Conservation (phyloP, 345 rosid genomes). For the Salix brachista region DNA sequence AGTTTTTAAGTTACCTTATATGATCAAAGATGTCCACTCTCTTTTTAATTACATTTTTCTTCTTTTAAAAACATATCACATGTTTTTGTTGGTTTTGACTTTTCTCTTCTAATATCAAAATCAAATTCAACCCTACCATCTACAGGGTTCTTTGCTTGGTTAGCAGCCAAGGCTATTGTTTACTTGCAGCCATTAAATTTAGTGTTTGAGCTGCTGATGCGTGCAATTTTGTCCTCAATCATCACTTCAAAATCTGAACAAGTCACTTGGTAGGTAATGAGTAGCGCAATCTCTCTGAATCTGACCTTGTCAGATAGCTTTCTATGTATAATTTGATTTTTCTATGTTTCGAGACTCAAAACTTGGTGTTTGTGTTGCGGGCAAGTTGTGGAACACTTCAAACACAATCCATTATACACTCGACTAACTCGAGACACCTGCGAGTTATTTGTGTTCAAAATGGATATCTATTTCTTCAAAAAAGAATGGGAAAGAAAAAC, state of each 20-base stretch:
- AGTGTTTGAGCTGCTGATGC: neutral
- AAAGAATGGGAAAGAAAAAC: too few relatives aligned
- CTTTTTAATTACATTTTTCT: neutral
- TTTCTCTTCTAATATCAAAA: neutral
- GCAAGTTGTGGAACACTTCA: neutral
- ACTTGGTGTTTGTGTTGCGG: neutral
- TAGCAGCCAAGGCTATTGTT: neutral
- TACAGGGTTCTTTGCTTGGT: neutral
- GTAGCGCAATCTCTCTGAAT: neutral
- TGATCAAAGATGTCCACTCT: too few relatives aligned
- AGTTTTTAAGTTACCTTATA: too few relatives aligned
- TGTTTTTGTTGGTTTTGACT: neutral
- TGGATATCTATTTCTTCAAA: too few relatives aligned
- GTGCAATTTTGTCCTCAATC: too few relatives aligned
- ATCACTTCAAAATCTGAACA: neutral
- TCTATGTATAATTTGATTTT: too few relatives aligned
- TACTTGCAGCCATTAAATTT: neutral
- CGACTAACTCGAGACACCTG: neutral
- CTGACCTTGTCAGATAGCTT: neutral
- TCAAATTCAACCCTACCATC: neutral
- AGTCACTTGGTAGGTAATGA: neutral
- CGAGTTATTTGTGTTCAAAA: neutral
- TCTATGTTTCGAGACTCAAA: neutral
- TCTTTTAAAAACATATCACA: neutral
- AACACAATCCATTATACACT: neutral